Evolutionary conservation across 495 filamentous ascomycete genomes (phyloP).

Genomic region (Daldinia grandis): DNA sequence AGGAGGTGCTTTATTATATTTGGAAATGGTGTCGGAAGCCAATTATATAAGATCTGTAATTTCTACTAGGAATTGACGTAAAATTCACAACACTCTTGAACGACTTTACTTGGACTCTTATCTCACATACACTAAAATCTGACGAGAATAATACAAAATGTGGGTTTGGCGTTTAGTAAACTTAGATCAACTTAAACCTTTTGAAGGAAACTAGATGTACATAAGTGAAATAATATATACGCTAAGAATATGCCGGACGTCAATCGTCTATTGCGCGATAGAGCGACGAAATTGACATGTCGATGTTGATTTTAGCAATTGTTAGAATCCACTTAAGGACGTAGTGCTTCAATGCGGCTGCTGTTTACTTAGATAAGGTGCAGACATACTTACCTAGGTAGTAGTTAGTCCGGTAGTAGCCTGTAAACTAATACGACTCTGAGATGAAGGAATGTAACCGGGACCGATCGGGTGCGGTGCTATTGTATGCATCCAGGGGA

Average conservation of each 20-base stretch:
- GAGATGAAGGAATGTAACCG: conserved; percentile 33
- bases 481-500: conserved; percentile 16
- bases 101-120: neutral
- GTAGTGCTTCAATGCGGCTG: conserved; percentile 7
- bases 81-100: too few species aligned
- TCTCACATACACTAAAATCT: neutral
- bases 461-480: conserved; percentile 1
- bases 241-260: neutral
- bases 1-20: too few species aligned
- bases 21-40: too few species aligned
- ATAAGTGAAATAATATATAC: neutral
- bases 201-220: neutral
- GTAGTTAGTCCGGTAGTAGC: conserved; percentile 28
- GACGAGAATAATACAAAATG: neutral
- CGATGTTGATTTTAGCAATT: conserved; percentile 11
- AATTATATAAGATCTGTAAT: too few species aligned
- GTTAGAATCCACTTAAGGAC: conserved; percentile 18
- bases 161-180: neutral
- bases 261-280: neutral
- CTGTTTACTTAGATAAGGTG: conserved; percentile 7
- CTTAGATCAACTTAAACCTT: neutral
- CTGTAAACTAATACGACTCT: conserved; percentile 33
- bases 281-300: neutral
- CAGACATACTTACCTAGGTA: conserved; percentile 1
- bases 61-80: too few species aligned